phyloP scores from a whole-genome alignment of 2,329 filamentous ascomycete species.

The Amesomyces nigricolor region DNA sequence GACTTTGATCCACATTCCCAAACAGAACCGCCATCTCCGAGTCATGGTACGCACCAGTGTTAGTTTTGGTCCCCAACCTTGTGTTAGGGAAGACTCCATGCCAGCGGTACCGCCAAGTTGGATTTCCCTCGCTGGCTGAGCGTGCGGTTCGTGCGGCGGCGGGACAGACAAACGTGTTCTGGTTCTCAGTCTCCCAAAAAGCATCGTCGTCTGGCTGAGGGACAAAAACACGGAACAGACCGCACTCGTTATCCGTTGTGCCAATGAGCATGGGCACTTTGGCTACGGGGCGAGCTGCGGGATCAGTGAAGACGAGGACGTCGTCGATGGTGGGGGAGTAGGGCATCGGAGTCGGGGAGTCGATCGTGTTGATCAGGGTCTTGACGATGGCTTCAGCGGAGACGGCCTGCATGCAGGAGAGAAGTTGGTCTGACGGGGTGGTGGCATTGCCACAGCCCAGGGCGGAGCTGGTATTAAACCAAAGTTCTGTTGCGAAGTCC shows the following conservation, averaged over 20 bases:
- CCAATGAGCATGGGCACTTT: slow-evolving; percentile 17
- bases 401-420: slow-evolving; percentile 33
- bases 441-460: slow-evolving; percentile 35
- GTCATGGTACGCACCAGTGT: slow-evolving; percentile 33
- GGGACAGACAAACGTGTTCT: slow-evolving; percentile 31
- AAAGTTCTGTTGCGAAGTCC: slow-evolving; percentile 34
- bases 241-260: slow-evolving; percentile 14
- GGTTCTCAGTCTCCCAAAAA: slow-evolving; percentile 2
- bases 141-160: slow-evolving; percentile 26
- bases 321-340: slow-evolving; percentile 41
- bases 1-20: slow-evolving; percentile 12
- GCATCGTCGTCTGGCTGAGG: background rate
- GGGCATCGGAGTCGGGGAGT: slow-evolving; percentile 18
- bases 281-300: background rate
- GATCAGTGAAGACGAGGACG: slow-evolving; percentile 13
- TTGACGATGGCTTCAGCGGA: slow-evolving; percentile 31
- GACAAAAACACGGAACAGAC: slow-evolving; percentile 17
- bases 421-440: slow-evolving; percentile 30
- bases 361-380: slow-evolving; percentile 19
- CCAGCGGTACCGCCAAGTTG: slow-evolving; percentile 36
- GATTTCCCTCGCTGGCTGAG: slow-evolving; percentile 23
- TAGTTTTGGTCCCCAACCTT: slow-evolving; percentile 25
- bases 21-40: slow-evolving; percentile 26
- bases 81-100: slow-evolving; percentile 35
- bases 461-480: slow-evolving; percentile 36